These are phyloP conservation scores for Trichosporon sp. DNA, from an alignment of 1,284 basidiomycete species.

Conservation along the genomic window DNA sequence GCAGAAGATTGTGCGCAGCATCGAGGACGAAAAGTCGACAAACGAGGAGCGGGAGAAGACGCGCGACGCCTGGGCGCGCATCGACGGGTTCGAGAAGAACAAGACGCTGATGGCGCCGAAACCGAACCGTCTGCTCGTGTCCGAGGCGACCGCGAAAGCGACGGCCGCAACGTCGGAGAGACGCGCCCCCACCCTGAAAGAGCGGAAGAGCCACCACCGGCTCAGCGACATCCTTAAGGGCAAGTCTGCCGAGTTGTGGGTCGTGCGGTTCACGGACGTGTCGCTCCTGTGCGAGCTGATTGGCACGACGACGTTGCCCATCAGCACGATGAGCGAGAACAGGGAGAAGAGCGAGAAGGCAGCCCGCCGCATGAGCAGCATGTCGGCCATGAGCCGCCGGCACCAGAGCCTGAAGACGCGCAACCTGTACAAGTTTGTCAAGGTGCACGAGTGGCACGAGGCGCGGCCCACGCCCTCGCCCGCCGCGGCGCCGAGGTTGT, in stretches of 20 bases:
- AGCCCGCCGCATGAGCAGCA: conserved; percentile 20
- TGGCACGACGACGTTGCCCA: conserved; percentile 82
- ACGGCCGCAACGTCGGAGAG: neutral
- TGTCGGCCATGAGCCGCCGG: conserved; percentile 66
- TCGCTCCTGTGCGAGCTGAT: conserved; percentile 86
- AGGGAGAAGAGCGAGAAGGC: conserved; percentile 16
- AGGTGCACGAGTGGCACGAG: conserved; percentile 79
- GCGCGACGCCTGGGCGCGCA: conserved; percentile 89
- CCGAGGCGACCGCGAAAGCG: conserved; percentile 68
- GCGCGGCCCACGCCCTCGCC: conserved; percentile 19
- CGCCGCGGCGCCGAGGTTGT: conserved; percentile 1
- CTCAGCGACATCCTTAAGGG: conserved; percentile 67
- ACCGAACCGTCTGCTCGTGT: conserved; percentile 79
- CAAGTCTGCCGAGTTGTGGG: conserved; percentile 78
- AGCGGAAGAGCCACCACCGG: conserved; percentile 79
- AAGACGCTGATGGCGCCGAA: conserved; percentile 78
- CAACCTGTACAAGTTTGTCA: conserved; percentile 72
- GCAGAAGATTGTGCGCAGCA: conserved; percentile 89
- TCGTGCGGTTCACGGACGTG: conserved; percentile 92
- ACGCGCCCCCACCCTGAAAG: conserved; percentile 52
- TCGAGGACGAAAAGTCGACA: conserved; percentile 96
- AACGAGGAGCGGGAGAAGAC: conserved; percentile 94
- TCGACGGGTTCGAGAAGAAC: conserved; percentile 84
- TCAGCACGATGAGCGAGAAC: conserved; percentile 58
- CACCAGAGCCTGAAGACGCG: conserved; percentile 74